Conservation (phyloP, 202 grass and related monocot species). For the Elaeis oleifera region DNA sequence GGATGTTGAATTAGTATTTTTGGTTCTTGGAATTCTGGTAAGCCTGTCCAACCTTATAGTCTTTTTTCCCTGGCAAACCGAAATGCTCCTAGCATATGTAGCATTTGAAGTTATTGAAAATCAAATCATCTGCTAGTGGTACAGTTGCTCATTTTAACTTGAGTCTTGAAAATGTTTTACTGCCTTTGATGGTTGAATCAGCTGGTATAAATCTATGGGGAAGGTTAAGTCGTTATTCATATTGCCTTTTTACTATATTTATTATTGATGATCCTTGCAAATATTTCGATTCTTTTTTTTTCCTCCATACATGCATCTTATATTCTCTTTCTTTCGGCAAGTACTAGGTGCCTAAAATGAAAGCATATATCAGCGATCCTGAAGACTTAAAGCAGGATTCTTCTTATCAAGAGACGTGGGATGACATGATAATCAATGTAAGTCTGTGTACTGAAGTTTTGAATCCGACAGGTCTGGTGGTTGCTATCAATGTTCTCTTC, state of each 20-base stretch:
- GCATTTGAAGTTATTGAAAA: no score
- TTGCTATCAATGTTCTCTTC: neutral
- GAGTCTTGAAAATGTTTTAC: no score
- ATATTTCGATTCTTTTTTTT: neutral
- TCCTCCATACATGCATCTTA: slow-evolving; percentile 38
- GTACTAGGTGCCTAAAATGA: slow-evolving; percentile 99
- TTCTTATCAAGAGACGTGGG: slow-evolving; percentile 96
- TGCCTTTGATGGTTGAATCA: no score
- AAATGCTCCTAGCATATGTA: no score
- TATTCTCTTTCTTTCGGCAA: slow-evolving; percentile 68
- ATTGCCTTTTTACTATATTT: neutral
- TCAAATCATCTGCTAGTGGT: no score
- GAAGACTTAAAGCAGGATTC: slow-evolving; percentile 90
- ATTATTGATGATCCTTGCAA: neutral
- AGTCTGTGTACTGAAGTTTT: slow-evolving; percentile 30
- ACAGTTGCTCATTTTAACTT: no score
- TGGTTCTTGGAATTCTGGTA: no score
- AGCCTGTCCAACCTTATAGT: no score
- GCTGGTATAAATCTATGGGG: no score
- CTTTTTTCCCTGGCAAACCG: no score
- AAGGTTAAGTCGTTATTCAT: no score
- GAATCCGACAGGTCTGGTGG: neutral
- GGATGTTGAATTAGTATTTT: no score
- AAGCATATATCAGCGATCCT: slow-evolving; percentile 93
- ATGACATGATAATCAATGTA: slow-evolving; percentile 96